Base-by-base conservation (phyloP, 2,329 filamentous ascomycete genomes). In the Cladosporium sp. region DNA sequence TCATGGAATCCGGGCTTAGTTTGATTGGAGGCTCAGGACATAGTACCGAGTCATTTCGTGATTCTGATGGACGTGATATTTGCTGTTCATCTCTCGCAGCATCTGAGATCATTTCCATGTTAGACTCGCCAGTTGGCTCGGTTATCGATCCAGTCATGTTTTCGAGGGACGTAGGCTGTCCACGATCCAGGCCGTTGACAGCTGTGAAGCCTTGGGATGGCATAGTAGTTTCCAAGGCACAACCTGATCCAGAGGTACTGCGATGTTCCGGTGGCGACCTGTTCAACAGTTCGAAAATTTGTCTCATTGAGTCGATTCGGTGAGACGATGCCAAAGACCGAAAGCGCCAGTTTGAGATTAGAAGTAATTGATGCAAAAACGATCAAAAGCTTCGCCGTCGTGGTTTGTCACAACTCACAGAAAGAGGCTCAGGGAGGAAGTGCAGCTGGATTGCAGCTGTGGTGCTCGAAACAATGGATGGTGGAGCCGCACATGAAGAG, bases 1-100 rank as follows among this genome's bases (percentile, higher is more conserved):
- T 50, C n/a, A 40, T 32, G 19, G 39, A 43, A 6, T 50, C 48
- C 25, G 32, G 48, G 16, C 48, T 50, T 19, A 38, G 48, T 39
- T 50, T 39, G 39, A 43, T 38, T 7, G 40, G 25, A 20, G 48
- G 48, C 9, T 50, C 48, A 3, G 40, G 32, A 16, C 29, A 38
- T 18, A 50, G 13, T 4, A 50, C 48, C 11, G 48, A 50, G 19
- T 50, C 48, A 16, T 43, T 50, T 19, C 48, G 19, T 8, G 15
- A 5, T 27, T 27, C 22, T 27, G 22, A 27, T 9, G 4, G 22
- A 27, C 22, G 22, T 27, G 22, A 4, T 4, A 9, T 27, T 27
- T 27, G 22, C 9, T 27, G 22, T 27, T 27, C 22, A 27, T 27
- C 9, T 27, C 22, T 27, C 22, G 22, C 22, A 27, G 5, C 9